A percentile compares a stretch with the other conserved stretches of the same genome.
These are phyloP conservation scores for Croton laevigatus DNA, from an alignment of 441 rosid genomes.

Conservation along the genomic window DNA sequence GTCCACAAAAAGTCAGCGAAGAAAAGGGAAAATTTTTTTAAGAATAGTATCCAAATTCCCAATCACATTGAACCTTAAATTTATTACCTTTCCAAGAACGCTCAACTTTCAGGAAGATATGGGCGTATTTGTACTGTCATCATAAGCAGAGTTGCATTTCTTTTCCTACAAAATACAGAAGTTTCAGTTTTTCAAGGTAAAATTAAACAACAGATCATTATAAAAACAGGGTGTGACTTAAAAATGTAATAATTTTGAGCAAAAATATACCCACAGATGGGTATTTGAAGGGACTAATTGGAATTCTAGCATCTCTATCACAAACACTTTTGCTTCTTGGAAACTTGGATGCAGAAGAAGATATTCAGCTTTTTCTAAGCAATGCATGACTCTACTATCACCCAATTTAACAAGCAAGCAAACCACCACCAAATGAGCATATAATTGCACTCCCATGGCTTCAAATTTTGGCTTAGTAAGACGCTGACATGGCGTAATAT, in stretches of 20 bases:
- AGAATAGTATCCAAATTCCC: no score
- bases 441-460: slow-evolving; percentile 38
- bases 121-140: slow-evolving; percentile 25
- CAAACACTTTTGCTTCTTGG: slow-evolving; percentile 75
- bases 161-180: slow-evolving; percentile 37
- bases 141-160: slow-evolving; percentile 35
- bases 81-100: slow-evolving; percentile 64
- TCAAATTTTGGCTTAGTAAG: no score
- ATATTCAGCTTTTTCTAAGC: slow-evolving; percentile 75
- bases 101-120: slow-evolving; percentile 52
- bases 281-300: slow-evolving; percentile 64
- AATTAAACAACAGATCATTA: not conserved
- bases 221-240: not conserved
- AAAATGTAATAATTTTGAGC: slow-evolving; percentile 24
- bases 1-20: slow-evolving; percentile 8
- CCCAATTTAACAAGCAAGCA: slow-evolving; percentile 54
- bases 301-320: slow-evolving; percentile 51
- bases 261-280: slow-evolving; percentile 86
- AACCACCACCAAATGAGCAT: slow-evolving; percentile 70
- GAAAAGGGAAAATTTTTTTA: no score
- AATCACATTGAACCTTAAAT: not conserved
- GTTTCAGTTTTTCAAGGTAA: not conserved
- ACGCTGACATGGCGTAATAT: no score
- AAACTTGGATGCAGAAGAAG: slow-evolving; percentile 48
- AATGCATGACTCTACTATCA: slow-evolving; percentile 50